Evolutionary conservation across 1,139 yeast genomes (phyloP).

Genomic region (Protomyces arabidopsidicola): DNA sequence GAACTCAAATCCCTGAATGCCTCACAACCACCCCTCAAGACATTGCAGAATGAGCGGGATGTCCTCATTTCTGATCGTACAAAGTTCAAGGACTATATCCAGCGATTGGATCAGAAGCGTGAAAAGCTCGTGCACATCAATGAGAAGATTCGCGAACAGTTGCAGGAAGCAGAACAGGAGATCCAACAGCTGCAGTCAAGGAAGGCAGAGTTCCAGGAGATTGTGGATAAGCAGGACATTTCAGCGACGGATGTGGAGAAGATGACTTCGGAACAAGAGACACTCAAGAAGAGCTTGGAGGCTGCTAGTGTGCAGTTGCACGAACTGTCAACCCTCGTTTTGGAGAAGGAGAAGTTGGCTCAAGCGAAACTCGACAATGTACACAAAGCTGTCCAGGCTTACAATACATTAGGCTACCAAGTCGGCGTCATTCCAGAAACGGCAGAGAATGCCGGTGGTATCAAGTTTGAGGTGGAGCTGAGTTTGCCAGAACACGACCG

Average conservation of each 20-base stretch:
- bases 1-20: constrained; percentile 39
- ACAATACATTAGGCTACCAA: constrained; percentile 53
- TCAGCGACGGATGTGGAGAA: constrained; percentile 60
- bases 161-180: constrained; percentile 51
- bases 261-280: constrained; percentile 58
- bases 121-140: constrained; percentile 55
- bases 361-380: constrained; percentile 50
- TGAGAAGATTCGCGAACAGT: constrained; percentile 46
- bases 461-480: constrained; percentile 39
- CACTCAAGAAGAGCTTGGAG: constrained; percentile 55
- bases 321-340: constrained; percentile 41
- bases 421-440: constrained; percentile 41
- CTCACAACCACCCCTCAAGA: constrained; percentile 44
- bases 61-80: constrained; percentile 68
- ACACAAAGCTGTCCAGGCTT: constrained; percentile 51
- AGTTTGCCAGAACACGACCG: constrained; percentile 38
- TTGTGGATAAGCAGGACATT: constrained; percentile 54
- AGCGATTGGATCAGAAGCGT: constrained; percentile 60
- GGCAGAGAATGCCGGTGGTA: constrained; percentile 31
- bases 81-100: constrained; percentile 67
- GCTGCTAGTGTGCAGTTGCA: constrained; percentile 47
- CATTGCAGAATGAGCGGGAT: constrained; percentile 53
- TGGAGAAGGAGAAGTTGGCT: constrained; percentile 49
- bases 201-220: constrained; percentile 47
- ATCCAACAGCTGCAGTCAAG: constrained; percentile 48